Conservation (phyloP, 352 stramenopile genomes). For the Phytophthora hibernalis region DNA sequence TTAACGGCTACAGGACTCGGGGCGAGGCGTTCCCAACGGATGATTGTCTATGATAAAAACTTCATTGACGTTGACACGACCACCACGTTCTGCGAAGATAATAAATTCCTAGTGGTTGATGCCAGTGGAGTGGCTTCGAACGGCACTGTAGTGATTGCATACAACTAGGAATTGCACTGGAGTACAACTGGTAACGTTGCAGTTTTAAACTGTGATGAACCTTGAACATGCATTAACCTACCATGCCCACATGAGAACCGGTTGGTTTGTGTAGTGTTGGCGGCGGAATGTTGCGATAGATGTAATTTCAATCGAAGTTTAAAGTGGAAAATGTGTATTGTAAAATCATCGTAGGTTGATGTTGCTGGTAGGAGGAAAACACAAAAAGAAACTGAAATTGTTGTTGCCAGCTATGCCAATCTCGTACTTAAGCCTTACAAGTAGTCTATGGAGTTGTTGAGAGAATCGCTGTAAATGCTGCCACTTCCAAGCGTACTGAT, state of each 20-base stretch:
- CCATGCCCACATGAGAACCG: no score
- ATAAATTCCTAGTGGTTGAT: not conserved
- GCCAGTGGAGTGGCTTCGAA: not conserved
- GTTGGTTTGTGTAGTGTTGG: no score
- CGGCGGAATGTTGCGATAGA: no score
- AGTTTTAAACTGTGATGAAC: no score
- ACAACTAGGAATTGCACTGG: not conserved
- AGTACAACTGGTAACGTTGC: no score
- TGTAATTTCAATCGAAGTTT: no score
- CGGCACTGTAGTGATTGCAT: not conserved
- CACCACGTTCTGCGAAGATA: not conserved
- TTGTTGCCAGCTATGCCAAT: not conserved
- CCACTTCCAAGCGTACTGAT: not conserved
- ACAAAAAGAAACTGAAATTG: not conserved
- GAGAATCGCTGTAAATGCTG: not conserved
- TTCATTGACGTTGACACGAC: conserved; percentile 5
- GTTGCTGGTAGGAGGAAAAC: not conserved
- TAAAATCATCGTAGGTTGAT: no score
- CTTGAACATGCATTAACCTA: no score
- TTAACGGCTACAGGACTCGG: not conserved
- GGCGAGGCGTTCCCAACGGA: conserved; percentile 1
- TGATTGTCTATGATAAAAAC: conserved; percentile 11
- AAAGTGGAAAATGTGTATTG: no score
- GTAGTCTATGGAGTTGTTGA: not conserved
- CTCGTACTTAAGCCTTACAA: not conserved